Evolutionary conservation across 257 asterid species (phyloP).

Genomic region (Coffea eugenioides): DNA sequence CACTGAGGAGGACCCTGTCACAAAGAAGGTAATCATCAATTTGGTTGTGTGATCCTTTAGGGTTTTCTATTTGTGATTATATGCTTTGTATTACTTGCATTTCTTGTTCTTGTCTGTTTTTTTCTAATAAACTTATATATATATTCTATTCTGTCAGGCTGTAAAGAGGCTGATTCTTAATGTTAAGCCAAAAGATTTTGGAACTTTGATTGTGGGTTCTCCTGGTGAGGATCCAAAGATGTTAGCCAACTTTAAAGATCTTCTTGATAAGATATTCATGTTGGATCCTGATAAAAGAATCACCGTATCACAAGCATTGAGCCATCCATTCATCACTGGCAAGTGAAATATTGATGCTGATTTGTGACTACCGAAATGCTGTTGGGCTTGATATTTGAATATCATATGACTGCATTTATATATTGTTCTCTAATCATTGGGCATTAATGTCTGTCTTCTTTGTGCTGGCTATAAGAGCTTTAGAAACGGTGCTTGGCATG

Average conservation of each 20-base stretch:
- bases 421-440: slow-evolving; percentile 75
- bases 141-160: slow-evolving; percentile 47
- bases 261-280: slow-evolving; percentile 80
- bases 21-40: slow-evolving; percentile 68
- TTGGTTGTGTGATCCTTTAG: background rate
- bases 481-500: slow-evolving; percentile 45
- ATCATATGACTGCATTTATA: slow-evolving; percentile 46
- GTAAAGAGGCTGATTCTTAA: slow-evolving; percentile 75
- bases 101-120: background rate
- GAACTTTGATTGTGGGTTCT: slow-evolving; percentile 68
- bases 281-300: slow-evolving; percentile 97
- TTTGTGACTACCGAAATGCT: slow-evolving; percentile 70
- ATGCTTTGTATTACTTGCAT: background rate
- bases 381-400: slow-evolving; percentile 68
- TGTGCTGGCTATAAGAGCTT: slow-evolving; percentile 55
- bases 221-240: slow-evolving; percentile 95
- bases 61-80: background rate
- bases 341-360: slow-evolving; percentile 87
- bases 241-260: slow-evolving; percentile 88
- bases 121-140: slow-evolving; percentile 16
- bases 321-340: slow-evolving; percentile 99
- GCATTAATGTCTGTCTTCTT: slow-evolving; percentile 69
- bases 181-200: slow-evolving; percentile 90
- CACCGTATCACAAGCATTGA: slow-evolving; percentile 89
- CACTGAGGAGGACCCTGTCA: slow-evolving; percentile 89